Conservation (phyloP, 345 rosid genomes). For the Gossypioides kirkii region DNA sequence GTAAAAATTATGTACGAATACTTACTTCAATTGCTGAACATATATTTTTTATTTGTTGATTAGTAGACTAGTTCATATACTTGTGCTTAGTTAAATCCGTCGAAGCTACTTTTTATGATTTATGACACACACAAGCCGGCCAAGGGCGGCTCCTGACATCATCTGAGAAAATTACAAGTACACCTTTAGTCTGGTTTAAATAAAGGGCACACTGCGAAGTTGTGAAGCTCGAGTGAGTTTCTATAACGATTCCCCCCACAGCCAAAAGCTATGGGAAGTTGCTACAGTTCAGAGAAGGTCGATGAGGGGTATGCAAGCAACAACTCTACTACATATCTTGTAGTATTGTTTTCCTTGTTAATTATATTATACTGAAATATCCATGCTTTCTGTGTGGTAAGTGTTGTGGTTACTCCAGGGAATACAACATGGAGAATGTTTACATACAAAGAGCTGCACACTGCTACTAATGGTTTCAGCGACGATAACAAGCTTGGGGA, state of each 20-base stretch:
- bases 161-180: constrained; percentile 18
- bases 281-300: constrained; percentile 38
- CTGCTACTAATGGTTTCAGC: constrained; percentile 65
- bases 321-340: background rate
- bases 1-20: too few species aligned
- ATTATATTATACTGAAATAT: background rate
- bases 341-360: background rate
- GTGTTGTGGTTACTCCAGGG: constrained; percentile 17
- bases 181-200: constrained; percentile 18
- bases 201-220: constrained; percentile 14
- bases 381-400: constrained; percentile 12
- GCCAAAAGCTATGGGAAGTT: constrained; percentile 47
- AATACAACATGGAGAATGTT: constrained; percentile 62
- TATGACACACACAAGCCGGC: constrained; percentile 31
- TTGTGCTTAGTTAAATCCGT: background rate
- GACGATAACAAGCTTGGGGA: constrained; percentile 60
- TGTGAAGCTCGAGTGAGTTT: background rate
- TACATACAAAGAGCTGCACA: constrained; percentile 56
- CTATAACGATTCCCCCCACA: background rate
- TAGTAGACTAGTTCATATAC: background rate
- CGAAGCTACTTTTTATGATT: background rate
- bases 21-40: too few species aligned
- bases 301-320: constrained; percentile 41
- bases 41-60: too few species aligned
- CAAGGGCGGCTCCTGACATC: constrained; percentile 30